Base-by-base conservation (phyloP, 2,329 filamentous ascomycete genomes). In the Scedosporium boydii region DNA sequence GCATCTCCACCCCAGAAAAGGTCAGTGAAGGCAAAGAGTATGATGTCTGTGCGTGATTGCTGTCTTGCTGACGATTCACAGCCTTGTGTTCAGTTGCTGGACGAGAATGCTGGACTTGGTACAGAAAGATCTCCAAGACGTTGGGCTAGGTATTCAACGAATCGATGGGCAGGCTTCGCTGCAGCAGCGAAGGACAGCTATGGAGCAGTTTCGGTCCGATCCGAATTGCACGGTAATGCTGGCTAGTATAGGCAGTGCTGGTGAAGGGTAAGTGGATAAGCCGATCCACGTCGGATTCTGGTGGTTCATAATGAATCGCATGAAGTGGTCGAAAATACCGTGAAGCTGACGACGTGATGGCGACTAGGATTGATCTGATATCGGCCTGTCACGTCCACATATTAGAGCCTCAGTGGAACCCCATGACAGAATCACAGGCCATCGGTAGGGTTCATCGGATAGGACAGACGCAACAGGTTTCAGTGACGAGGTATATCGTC, bases 341-440 rank as follows among this genome's bases (percentile, higher is more conserved):
- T 9, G 21, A 29, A 23, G 58, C 44, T 27, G 21, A 51, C 18
- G 62, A 5, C 55, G 23, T 7, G 51, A 12, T 44, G 27, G 34
- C 29, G 5, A 6, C 51, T 62, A 67, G 67, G 21, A 62, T 72
- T 48, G 67, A 73, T 42, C 66, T 74, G 14, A 72, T 66, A 1
- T 67, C 62, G 55, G 71, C 72, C 7, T 69, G 66, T 18, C 64
- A 66, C 23, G 69, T 72, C 1, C 72, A 74, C 59, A 61, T 74
- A 2, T 41, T 74, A 1, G 72, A 74, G 60, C 72, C 72, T 0
- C 69, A 73, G 12, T 75, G 71, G 72, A 74, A 71, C 51, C 72
- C 73, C 3, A 73, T 71, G 70, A 64, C 61, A 0, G 73, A 75
- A 58, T 65, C 68, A 1, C 72, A 74, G 64, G 73, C 72, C 3